phyloP scores from a whole-genome alignment of 2,329 filamentous ascomycete species.

The Ceratocystis smalleyi region DNA sequence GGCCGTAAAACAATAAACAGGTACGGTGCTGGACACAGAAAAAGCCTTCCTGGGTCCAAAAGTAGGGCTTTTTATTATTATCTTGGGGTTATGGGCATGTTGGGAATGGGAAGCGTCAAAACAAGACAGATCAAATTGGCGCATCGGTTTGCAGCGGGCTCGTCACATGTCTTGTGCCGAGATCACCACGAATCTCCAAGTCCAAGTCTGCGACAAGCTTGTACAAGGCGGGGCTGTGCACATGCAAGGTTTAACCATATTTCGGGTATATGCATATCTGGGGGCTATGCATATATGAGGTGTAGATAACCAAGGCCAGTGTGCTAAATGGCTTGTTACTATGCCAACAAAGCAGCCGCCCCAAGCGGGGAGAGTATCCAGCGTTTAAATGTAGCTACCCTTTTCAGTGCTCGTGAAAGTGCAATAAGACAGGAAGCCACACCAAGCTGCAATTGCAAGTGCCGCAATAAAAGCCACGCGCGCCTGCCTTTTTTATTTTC shows the following conservation, averaged over 20 bases:
- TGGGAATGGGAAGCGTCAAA: not conserved
- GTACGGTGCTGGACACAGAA: not conserved
- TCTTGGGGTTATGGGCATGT: not conserved
- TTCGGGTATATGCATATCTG: not conserved
- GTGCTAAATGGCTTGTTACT: not conserved
- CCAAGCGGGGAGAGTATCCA: not conserved
- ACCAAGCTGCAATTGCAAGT: not conserved
- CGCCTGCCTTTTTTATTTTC: not conserved
- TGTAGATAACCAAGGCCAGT: not conserved
- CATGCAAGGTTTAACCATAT: not conserved
- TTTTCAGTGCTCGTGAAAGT: not conserved
- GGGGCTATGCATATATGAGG: not conserved
- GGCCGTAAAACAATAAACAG: not conserved
- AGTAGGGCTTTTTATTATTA: not conserved
- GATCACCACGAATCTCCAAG: slow-evolving; percentile 5
- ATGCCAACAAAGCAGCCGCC: not conserved
- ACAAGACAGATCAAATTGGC: not conserved
- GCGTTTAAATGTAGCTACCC: not conserved
- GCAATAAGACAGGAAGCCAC: not conserved
- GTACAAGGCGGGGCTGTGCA: slow-evolving; percentile 1
- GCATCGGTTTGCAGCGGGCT: slow-evolving; percentile 12
- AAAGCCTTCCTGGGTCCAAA: not conserved
- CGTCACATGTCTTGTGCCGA: slow-evolving; percentile 12
- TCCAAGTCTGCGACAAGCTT: not conserved
- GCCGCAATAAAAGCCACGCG: not conserved